Percentiles rank a stretch among this genome's conserved stretches.
Evolutionary conservation across 768 basidiomycete genomes (phyloP).

Genomic region (Leucosporidium creatinivorum): DNA sequence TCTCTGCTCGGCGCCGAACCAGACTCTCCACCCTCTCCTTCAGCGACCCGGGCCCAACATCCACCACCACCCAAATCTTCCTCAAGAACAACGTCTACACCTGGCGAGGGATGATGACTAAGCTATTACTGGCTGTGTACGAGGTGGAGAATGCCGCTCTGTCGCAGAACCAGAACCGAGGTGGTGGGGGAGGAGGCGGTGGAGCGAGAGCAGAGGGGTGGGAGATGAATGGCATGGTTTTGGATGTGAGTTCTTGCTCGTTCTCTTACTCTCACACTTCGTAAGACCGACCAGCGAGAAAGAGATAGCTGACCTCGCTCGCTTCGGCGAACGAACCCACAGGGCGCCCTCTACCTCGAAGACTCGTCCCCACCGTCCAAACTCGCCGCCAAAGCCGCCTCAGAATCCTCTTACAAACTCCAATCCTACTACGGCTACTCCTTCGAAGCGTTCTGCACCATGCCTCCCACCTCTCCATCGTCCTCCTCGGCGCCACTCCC

Average conservation of each 20-base stretch:
- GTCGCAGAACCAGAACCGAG: not conserved
- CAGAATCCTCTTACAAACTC: constrained; percentile 56
- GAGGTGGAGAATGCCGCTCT: constrained; percentile 48
- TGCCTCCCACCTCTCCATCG: not conserved
- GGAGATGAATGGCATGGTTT: constrained; percentile 74
- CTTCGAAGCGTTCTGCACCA: constrained; percentile 80
- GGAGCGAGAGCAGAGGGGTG: constrained; percentile 52
- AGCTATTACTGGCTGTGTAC: constrained; percentile 76
- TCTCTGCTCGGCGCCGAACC: not conserved
- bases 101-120: constrained; percentile 78
- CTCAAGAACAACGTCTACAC: constrained; percentile 39
- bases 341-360: constrained; percentile 37
- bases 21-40: not conserved
- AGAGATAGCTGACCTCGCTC: constrained; percentile 21
- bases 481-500: constrained; percentile 28
- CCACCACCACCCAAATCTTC: constrained; percentile 39
- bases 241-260: constrained; percentile 63
- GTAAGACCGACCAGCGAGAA: not conserved
- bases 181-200: not conserved
- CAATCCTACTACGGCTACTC: constrained; percentile 74
- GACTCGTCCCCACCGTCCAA: constrained; percentile 28
- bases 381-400: constrained; percentile 48
- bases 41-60: constrained; percentile 39
- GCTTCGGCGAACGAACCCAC: not conserved
- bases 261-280: constrained; percentile 54